A percentile compares a stretch with the other conserved stretches of the same genome.
Evolutionary conservation across 2,329 filamentous ascomycete species (phyloP).

Genomic region (Trichoderma harzianum): DNA sequence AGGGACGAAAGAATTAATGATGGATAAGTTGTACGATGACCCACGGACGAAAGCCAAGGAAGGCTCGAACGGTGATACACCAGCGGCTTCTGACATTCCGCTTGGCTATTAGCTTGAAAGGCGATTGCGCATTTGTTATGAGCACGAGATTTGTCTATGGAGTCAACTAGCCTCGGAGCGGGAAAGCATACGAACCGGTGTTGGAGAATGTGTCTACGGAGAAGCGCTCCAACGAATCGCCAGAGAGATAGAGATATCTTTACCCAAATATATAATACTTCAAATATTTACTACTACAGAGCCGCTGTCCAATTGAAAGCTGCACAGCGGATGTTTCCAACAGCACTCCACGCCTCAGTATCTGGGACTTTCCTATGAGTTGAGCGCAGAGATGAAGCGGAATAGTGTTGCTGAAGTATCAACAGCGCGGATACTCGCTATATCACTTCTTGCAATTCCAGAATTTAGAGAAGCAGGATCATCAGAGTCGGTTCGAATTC

Average conservation of each 20-base stretch:
- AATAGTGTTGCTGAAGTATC: background rate
- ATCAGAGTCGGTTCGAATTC: background rate
- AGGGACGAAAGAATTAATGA: background rate
- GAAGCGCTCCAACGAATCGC: background rate
- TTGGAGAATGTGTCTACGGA: background rate
- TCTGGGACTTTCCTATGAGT: background rate
- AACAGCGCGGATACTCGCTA: background rate
- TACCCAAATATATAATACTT: background rate
- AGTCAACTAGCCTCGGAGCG: background rate
- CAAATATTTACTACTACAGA: background rate
- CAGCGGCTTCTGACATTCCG: background rate
- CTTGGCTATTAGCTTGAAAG: background rate
- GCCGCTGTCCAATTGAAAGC: background rate
- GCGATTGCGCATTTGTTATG: background rate
- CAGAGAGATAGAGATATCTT: background rate
- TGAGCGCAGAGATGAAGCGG: background rate
- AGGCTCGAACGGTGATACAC: background rate
- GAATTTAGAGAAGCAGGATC: background rate
- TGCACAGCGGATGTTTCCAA: background rate
- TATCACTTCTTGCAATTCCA: background rate
- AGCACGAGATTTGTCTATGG: too few relatives aligned
- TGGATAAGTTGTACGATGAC: background rate
- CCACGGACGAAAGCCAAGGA: background rate
- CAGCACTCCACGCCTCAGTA: background rate
- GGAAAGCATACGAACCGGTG: background rate